A percentile compares a stretch with the other conserved stretches of the same genome.
phyloP scores from a whole-genome alignment of 805 yeast genomes.

The Lachancea waltii region DNA sequence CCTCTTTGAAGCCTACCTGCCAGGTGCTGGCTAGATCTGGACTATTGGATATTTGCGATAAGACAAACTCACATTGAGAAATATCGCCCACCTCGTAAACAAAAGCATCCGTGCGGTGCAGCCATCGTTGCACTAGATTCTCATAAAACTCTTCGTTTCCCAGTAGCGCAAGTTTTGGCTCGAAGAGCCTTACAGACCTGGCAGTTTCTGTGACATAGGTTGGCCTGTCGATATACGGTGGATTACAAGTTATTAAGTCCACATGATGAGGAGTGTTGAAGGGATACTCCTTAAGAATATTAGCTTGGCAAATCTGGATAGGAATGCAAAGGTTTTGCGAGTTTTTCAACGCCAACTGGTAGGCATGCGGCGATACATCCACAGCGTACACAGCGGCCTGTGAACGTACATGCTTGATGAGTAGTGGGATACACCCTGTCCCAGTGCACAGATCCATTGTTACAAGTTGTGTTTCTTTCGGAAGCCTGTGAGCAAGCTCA shows the following conservation, averaged over 20 bases:
- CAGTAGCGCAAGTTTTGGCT: slow-evolving; percentile 72
- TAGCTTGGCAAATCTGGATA: slow-evolving; percentile 6
- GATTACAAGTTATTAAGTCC: slow-evolving; percentile 73
- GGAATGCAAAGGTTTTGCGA: slow-evolving; percentile 10
- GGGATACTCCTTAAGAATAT: not conserved
- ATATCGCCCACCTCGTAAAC: slow-evolving; percentile 71
- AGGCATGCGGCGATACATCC: slow-evolving; percentile 53
- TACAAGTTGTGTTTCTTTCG: slow-evolving; percentile 8
- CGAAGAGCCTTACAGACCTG: slow-evolving; percentile 60
- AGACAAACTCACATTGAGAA: slow-evolving; percentile 47
- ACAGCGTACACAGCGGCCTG: slow-evolving; percentile 37
- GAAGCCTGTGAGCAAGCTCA: slow-evolving; percentile 31
- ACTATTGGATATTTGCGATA: slow-evolving; percentile 12
- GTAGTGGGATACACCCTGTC: slow-evolving; percentile 75
- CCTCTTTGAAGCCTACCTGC: slow-evolving; percentile 44
- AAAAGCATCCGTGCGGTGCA: slow-evolving; percentile 42
- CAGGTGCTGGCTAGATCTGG: slow-evolving; percentile 35
- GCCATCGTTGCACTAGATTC: slow-evolving; percentile 44
- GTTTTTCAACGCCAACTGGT: slow-evolving; percentile 46
- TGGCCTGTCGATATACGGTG: slow-evolving; percentile 64
- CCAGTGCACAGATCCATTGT: slow-evolving; percentile 80
- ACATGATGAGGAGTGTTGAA: slow-evolving; percentile 11
- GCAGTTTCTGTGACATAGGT: slow-evolving; percentile 40
- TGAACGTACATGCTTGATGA: slow-evolving; percentile 33
- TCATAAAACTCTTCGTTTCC: slow-evolving; percentile 71